Evolutionary conservation across 2,329 filamentous ascomycete species (phyloP).

Genomic region (Botrytis cinerea): DNA sequence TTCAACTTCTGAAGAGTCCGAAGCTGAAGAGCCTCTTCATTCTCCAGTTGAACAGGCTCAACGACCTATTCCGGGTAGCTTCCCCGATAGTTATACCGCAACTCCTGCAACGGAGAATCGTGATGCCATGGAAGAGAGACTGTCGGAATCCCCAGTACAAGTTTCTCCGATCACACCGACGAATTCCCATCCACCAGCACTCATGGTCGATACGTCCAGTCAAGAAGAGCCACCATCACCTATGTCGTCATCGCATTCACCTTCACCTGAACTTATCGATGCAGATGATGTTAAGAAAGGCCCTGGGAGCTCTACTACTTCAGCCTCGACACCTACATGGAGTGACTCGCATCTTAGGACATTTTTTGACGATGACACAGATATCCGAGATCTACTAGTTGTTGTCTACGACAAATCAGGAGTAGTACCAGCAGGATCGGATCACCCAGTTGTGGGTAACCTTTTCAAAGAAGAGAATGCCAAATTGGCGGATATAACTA

Average conservation of each 20-base stretch:
- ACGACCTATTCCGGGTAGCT: slow-evolving; percentile 41
- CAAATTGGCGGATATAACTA: slow-evolving; percentile 82
- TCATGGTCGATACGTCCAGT: slow-evolving; percentile 71
- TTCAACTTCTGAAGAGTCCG: slow-evolving; percentile 47
- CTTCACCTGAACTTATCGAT: slow-evolving; percentile 62
- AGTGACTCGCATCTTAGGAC: slow-evolving; percentile 81
- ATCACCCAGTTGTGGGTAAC: slow-evolving; percentile 79
- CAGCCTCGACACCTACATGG: slow-evolving; percentile 66
- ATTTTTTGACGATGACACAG: slow-evolving; percentile 87
- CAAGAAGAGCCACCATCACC: slow-evolving; percentile 66
- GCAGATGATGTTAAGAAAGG: slow-evolving; percentile 46
- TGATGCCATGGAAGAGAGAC: slow-evolving; percentile 45
- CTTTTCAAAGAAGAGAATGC: slow-evolving; percentile 87
- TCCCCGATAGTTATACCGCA: slow-evolving; percentile 41
- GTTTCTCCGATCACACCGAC: slow-evolving; percentile 57
- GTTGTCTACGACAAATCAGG: slow-evolving; percentile 93
- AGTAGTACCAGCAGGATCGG: slow-evolving; percentile 73
- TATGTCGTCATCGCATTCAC: slow-evolving; percentile 52
- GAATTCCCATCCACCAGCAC: slow-evolving; percentile 59
- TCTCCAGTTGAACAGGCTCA: slow-evolving; percentile 34
- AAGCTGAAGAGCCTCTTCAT: slow-evolving; percentile 39
- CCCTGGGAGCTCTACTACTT: slow-evolving; percentile 55
- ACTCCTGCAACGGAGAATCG: slow-evolving; percentile 41
- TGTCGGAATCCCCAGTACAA: slow-evolving; percentile 69
- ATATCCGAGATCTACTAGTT: slow-evolving; percentile 85